Base-by-base conservation (phyloP, 139 green algal species). In the Chlorella sp. region DNA sequence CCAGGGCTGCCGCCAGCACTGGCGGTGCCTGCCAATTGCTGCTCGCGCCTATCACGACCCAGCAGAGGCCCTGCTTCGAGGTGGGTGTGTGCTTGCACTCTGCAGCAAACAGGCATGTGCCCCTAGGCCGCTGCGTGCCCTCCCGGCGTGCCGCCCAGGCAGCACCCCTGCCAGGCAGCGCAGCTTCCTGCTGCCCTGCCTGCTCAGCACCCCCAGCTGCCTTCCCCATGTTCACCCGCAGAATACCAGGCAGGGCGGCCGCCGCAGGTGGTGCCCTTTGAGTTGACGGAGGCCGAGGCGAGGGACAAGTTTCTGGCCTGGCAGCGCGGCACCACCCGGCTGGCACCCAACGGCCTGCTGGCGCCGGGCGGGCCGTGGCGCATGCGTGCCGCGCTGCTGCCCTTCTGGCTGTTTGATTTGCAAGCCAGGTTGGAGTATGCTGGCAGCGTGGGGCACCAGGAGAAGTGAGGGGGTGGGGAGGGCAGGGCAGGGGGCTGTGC, bases 371-470 rank as follows among this genome's bases (percentile, higher is more conserved):
- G 83, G 15, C 66, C 76, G 53, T 88, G 84, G 84, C 37, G 40
- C 39, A 64, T 95, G 80, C 78, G 81, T 2, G 78, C 92, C 2
- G 91, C 79, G 11, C 83, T 93, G 60, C 90, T 95, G 86, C 93
- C 93, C 0, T 95, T 95, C 84, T 95, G 90, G 91, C 81, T 95
- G 32, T 95, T 95, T 89, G 90, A 93, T 14, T 81, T 89, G 37
- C 60, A 66, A 2, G 86, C 94, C 0, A 81, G 86, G 16, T 88
- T 94, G 24, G 80, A 92, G 39, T 91, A 88, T 9, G 83, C 80
- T 0, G 87, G 87, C 39, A 39, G 28, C 22, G 87, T 90, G 30
- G 87, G 87, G 15, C 4, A 53, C 14, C 21, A 30, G 0, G 64
- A 81, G 39, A 81, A 69, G 87, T 90, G 78, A 71, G 87, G 3